Evolutionary conservation across 331 rosid species (phyloP).

Genomic region (Malus hybrid): DNA sequence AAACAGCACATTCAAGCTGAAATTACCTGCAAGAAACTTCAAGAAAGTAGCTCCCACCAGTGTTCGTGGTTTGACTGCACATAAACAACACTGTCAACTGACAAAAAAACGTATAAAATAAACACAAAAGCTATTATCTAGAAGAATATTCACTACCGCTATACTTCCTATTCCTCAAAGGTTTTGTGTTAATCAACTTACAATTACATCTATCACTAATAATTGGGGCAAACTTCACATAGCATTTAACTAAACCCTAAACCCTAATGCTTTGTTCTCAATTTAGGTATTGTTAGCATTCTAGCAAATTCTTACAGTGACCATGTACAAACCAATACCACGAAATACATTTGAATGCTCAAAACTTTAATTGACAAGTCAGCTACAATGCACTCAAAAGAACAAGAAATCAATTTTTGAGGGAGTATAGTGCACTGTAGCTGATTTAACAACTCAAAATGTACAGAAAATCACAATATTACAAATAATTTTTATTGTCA

Average conservation of each 20-base stretch:
- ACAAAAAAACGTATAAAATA: background rate
- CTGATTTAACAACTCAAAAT: background rate
- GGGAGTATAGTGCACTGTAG: background rate
- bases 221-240: background rate
- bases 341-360: background rate
- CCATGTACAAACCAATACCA: background rate
- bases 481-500: background rate
- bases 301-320: background rate
- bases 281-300: background rate
- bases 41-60: conserved; percentile 89
- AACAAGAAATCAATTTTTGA: background rate
- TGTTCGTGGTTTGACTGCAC: conserved; percentile 85
- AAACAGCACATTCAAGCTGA: background rate
- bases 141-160: background rate
- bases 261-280: background rate
- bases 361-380: background rate
- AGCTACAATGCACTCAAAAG: background rate
- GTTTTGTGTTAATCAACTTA: background rate
- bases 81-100: conserved; percentile 19
- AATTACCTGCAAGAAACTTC: conserved; percentile 81
- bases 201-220: background rate
- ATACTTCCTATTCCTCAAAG: background rate
- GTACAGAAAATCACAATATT: background rate
- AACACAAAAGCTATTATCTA: background rate
- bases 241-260: background rate